Conservation (phyloP, 495 filamentous ascomycete genomes). For the Lasiosphaeria ovina region DNA sequence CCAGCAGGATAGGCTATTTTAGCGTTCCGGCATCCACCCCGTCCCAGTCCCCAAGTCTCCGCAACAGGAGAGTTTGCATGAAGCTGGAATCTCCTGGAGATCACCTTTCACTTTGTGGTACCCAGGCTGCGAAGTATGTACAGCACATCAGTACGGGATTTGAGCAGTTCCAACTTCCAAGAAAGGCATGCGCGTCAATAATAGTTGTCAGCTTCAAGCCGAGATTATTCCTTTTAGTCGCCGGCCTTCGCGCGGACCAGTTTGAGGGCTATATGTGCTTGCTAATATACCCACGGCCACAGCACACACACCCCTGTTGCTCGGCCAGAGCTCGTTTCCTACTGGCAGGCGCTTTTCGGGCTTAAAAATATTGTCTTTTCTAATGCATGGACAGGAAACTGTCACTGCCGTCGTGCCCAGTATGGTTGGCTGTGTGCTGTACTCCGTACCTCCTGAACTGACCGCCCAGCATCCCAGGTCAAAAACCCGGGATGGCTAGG, state of each 20-base stretch:
- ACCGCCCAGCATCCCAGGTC: not conserved
- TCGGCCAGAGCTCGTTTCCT: constrained; percentile 9
- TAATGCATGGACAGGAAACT: constrained; percentile 17
- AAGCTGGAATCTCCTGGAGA: not conserved
- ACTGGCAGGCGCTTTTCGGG: constrained; percentile 9
- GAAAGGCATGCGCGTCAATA: constrained; percentile 23
- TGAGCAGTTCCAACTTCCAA: constrained; percentile 9
- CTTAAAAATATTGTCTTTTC: constrained; percentile 8
- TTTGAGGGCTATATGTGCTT: constrained; percentile 44
- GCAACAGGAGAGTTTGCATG: not conserved
- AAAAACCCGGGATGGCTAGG: constrained; percentile 5
- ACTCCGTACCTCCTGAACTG: no score
- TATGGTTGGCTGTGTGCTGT: no score
- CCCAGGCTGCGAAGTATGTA: constrained; percentile 16
- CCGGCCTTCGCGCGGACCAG: constrained; percentile 33
- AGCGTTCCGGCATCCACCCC: no score
- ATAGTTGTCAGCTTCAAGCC: constrained; percentile 33
- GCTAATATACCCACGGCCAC: constrained; percentile 41
- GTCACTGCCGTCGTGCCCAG: constrained; percentile 8
- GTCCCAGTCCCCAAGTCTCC: not conserved
- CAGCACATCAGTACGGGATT: not conserved
- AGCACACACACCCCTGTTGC: constrained; percentile 25
- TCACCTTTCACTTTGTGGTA: not conserved
- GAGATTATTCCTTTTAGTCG: constrained; percentile 36
- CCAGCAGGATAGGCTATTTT: no score